These are phyloP conservation scores for Pichia cabralensis DNA, from an alignment of 805 yeast genomes.

Conservation along the genomic window DNA sequence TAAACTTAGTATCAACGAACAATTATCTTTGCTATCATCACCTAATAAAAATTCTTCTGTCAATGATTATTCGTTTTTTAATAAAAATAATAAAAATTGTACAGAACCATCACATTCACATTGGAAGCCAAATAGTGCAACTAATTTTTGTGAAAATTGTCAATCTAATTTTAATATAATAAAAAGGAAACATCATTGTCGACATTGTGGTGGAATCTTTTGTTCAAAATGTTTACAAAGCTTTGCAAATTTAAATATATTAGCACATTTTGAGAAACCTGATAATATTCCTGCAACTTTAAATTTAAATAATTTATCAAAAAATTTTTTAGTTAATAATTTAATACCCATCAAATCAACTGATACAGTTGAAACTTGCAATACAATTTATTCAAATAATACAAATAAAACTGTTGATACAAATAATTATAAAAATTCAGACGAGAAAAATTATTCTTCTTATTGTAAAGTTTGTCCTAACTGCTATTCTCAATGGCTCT, in stretches of 20 bases:
- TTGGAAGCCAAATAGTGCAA: slow-evolving; percentile 39
- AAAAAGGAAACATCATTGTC: slow-evolving; percentile 37
- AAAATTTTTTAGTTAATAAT: too few relatives aligned
- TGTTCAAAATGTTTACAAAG: slow-evolving; percentile 27
- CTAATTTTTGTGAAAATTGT: slow-evolving; percentile 30
- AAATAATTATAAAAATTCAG: not conserved
- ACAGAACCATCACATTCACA: slow-evolving; percentile 41
- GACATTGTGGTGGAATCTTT: slow-evolving; percentile 41
- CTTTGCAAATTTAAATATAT: slow-evolving; percentile 24
- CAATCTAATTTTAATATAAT: slow-evolving; percentile 19
- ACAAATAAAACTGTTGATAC: not conserved
- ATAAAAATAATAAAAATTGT: slow-evolving; percentile 3
- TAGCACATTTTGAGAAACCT: slow-evolving; percentile 28
- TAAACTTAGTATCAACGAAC: too few relatives aligned
- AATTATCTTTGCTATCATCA: not conserved
- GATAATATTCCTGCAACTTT: not conserved
- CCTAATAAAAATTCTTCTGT: slow-evolving; percentile 1
- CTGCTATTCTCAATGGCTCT: slow-evolving; percentile 19
- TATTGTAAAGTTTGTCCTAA: slow-evolving; percentile 21
- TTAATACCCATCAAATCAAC: slow-evolving; percentile 3
- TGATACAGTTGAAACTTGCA: slow-evolving; percentile 8
- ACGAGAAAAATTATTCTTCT: not conserved
- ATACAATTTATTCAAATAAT: slow-evolving; percentile 1
- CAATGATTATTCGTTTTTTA: not conserved
- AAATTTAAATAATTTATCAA: not conserved